phyloP scores from a whole-genome alignment of 2,329 filamentous ascomycete species.

The Colletotrichum phormii region DNA sequence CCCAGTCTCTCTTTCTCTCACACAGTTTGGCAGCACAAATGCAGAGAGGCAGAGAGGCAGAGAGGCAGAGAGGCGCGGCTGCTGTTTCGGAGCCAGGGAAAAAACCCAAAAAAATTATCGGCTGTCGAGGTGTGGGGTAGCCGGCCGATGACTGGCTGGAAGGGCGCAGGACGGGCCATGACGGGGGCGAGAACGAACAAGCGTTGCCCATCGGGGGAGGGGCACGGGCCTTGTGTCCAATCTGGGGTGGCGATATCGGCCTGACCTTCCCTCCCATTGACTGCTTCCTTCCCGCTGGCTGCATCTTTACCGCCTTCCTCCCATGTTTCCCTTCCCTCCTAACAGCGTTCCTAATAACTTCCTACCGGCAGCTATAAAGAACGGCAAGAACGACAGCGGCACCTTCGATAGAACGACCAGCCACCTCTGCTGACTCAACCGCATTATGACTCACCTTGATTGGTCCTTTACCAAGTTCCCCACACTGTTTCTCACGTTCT shows the following conservation, averaged over 20 bases:
- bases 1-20: neutral
- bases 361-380: neutral
- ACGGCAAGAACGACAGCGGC: neutral
- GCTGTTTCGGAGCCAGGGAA: constrained; percentile 30
- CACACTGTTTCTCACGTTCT: neutral
- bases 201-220: constrained; percentile 7
- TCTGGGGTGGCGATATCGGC: constrained; percentile 37
- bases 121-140: constrained; percentile 33
- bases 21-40: neutral
- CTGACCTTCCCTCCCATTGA: neutral
- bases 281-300: neutral
- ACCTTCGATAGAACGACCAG: neutral
- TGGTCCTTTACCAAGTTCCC: neutral
- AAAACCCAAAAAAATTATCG: constrained; percentile 34
- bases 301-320: constrained; percentile 2
- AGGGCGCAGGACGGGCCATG: neutral
- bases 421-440: constrained; percentile 8
- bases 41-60: neutral
- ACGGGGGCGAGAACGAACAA: constrained; percentile 16
- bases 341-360: neutral
- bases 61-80: neutral
- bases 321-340: no score
- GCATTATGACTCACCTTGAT: constrained; percentile 20
- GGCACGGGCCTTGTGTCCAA: constrained; percentile 24
- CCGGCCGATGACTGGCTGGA: constrained; percentile 2